These are phyloP conservation scores for Filobasidium floriforme DNA, from an alignment of 768 basidiomycete genomes.

Conservation along the genomic window DNA sequence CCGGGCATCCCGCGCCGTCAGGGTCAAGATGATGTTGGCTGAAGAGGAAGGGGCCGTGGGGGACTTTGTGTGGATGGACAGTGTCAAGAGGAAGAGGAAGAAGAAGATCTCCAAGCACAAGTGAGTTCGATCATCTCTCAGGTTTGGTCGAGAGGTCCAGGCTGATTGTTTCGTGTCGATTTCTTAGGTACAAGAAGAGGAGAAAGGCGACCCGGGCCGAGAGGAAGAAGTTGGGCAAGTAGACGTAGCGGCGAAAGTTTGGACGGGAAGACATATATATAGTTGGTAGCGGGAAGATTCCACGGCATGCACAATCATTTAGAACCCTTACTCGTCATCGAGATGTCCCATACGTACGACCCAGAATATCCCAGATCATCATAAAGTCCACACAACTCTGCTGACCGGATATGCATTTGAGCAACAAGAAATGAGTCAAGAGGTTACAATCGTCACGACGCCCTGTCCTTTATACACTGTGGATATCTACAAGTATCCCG, in stretches of 20 bases:
- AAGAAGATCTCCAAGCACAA: slow-evolving; percentile 98
- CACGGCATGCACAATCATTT: no score
- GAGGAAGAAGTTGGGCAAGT: slow-evolving; percentile 36
- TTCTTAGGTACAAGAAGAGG: slow-evolving; percentile 71
- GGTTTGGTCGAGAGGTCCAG: slow-evolving; percentile 5
- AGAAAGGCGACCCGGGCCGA: slow-evolving; percentile 52
- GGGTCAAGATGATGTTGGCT: slow-evolving; percentile 3
- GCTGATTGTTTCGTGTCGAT: slow-evolving; percentile 13
- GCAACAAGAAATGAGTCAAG: no score
- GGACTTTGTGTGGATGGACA: slow-evolving; percentile 48
- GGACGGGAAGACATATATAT: not conserved
- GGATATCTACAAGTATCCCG: no score
- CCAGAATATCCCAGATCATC: no score
- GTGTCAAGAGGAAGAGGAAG: slow-evolving; percentile 45
- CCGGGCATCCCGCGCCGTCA: not conserved
- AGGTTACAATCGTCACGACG: no score
- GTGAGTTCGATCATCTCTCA: slow-evolving; percentile 50
- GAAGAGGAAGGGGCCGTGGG: slow-evolving; percentile 39
- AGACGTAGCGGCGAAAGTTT: not conserved
- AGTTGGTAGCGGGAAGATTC: no score
- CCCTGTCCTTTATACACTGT: no score
- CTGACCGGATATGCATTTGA: no score
- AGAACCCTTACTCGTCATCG: no score
- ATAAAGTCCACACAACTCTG: no score
- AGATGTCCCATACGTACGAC: no score